Percentiles rank a stretch among this genome's conserved stretches.
Evolutionary conservation across 345 rosid species (phyloP).

Genomic region (Citrus glauca): DNA sequence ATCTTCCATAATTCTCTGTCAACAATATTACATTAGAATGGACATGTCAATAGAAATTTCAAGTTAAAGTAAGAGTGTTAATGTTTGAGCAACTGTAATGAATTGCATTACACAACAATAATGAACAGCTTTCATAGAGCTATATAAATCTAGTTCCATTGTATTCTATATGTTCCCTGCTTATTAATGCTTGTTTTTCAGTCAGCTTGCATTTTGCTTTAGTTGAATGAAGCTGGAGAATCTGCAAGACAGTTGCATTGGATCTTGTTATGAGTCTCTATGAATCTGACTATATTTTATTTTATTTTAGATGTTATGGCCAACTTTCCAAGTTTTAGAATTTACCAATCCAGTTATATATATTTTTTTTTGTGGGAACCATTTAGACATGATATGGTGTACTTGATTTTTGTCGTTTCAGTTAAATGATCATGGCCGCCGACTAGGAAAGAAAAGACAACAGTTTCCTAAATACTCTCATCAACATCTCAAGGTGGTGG

Average conservation of each 20-base stretch:
- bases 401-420: not conserved
- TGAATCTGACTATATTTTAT: not conserved
- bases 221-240: not conserved
- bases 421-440: not conserved
- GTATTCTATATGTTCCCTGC: not conserved
- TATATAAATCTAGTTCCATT: not conserved
- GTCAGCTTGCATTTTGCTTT: not conserved
- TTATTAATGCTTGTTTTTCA: not conserved
- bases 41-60: not conserved
- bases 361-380: too few species aligned
- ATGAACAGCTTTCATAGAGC: not conserved
- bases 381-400: not conserved
- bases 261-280: not conserved
- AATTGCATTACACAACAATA: not conserved
- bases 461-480: not conserved
- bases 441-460: not conserved
- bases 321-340: not conserved
- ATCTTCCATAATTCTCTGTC: not conserved
- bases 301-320: not conserved
- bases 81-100: not conserved
- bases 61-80: not conserved
- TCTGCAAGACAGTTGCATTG: not conserved
- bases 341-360: not conserved
- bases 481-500: slow-evolving; percentile 3
- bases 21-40: not conserved